These are phyloP conservation scores for Musa acuminata DNA, from an alignment of 176 grass and related monocot species.

Conservation along the genomic window DNA sequence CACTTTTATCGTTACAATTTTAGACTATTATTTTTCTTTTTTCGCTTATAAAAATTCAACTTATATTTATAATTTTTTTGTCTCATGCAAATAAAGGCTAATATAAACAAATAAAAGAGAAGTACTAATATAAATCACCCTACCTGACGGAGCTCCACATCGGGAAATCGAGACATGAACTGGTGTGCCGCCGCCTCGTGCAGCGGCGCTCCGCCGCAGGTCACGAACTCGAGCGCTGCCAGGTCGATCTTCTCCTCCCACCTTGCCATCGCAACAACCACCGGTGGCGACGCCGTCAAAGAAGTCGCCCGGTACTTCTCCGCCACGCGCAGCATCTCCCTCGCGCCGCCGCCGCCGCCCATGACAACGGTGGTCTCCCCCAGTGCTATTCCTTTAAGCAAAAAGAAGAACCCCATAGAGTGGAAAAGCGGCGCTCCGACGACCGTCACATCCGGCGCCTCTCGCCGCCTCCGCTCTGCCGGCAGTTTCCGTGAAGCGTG, in stretches of 20 bases:
- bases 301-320: conserved; percentile 19
- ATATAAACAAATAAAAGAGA: too few species aligned
- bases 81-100: too few species aligned
- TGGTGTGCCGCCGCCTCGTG: conserved; percentile 1
- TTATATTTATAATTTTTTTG: too few species aligned
- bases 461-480: not conserved
- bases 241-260: not conserved
- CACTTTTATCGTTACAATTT: too few species aligned
- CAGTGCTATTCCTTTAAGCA: conserved; percentile 9
- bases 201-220: conserved; percentile 23
- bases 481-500: not conserved
- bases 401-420: conserved; percentile 24
- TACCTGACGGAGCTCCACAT: conserved; percentile 29
- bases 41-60: too few species aligned
- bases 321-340: conserved; percentile 18
- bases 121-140: not conserved
- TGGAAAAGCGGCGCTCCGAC: conserved; percentile 23
- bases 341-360: not conserved
- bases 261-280: conserved; percentile 29
- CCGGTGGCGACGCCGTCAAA: conserved; percentile 21
- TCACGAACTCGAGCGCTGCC: conserved; percentile 15
- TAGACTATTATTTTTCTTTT: too few species aligned
- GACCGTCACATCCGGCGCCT: not conserved
- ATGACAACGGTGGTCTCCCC: conserved; percentile 23
- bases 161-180: conserved; percentile 25